Evolutionary conservation across 2,329 filamentous ascomycete genomes (phyloP), one percentile per base, ranked within the genome.

Genomic region (Fusarium buxicola): DNA sequence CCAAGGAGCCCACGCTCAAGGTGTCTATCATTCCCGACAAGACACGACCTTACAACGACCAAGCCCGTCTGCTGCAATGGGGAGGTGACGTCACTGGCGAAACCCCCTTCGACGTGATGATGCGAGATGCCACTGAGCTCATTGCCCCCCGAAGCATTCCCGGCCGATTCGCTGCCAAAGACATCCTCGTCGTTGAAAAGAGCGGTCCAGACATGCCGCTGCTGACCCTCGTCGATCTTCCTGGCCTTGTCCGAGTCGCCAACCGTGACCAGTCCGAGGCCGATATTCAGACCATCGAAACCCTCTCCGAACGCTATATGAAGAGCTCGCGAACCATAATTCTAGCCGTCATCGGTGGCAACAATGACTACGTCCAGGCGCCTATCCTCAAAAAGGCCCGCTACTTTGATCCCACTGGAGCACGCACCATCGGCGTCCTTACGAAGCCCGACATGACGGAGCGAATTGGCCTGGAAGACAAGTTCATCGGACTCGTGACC

Each of bases 141-240:
- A 85, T 85, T 55, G 82, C 79, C 10, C 82, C 74, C 36, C 82
- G 74, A 73, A 84, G 78, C 56, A 76, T 82, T 2, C 80, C 82
- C 8, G 82, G 82, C 9, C 77, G 81, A 5, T 84, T 84, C 51
- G 82, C 82, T 1, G 81, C 82, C 16, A 74, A 77, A 27, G 82
- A 86, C 55, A 81, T 87, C 18, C 78, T 88, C 7, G 81, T 86
- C 1, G 80, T 89, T 1, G 85, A 89, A 65, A 82, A 87, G 68
- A 80, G 78, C 10, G 86, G 86, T 0, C 86, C 85, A 0, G 81
- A 85, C 10, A 82, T 85, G 76, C 84, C 85, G 2, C 78, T 88
- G 13, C 73, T 89, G 38, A 89, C 85, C 0, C 78, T 89, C 1
- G 84, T 89, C 8, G 86, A 89, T 71, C 76, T 89, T 30, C 86